Conservation (phyloP, 176 grass and related monocot genomes). For the Puya raimondii region DNA sequence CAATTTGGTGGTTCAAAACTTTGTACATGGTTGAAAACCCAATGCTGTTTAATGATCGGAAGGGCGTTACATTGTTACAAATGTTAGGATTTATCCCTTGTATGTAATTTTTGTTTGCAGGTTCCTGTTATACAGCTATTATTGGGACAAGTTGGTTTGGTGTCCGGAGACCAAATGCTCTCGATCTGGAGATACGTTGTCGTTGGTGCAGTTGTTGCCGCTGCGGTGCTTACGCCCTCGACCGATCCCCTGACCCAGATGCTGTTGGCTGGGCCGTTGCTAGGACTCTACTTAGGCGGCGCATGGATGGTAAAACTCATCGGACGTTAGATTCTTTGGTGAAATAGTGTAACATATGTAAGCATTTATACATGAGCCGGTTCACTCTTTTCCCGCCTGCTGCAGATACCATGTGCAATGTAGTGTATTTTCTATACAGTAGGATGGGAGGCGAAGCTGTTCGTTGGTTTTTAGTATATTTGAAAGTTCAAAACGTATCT, state of each 20-base stretch:
- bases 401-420: no score
- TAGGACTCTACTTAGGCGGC: slow-evolving; percentile 92
- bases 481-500: no score
- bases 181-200: slow-evolving; percentile 99
- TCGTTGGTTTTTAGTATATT: no score
- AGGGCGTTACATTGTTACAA: no score
- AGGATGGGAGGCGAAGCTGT: no score
- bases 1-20: no score
- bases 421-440: no score
- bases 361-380: no score
- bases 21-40: no score
- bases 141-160: slow-evolving; percentile 79
- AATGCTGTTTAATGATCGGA: no score
- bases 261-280: slow-evolving; percentile 75
- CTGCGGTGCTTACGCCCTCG: slow-evolving; percentile 88
- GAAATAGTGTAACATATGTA: no score
- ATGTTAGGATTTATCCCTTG: neutral
- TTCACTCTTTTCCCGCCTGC: no score
- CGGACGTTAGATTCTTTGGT: slow-evolving; percentile 41
- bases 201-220: slow-evolving; percentile 74
- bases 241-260: slow-evolving; percentile 90
- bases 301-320: slow-evolving; percentile 84
- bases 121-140: slow-evolving; percentile 91
- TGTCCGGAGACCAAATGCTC: slow-evolving; percentile 84
- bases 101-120: slow-evolving; percentile 36